Base-by-base conservation (phyloP, 2,329 filamentous ascomycete genomes). In the Penicillium hesseltinei region DNA sequence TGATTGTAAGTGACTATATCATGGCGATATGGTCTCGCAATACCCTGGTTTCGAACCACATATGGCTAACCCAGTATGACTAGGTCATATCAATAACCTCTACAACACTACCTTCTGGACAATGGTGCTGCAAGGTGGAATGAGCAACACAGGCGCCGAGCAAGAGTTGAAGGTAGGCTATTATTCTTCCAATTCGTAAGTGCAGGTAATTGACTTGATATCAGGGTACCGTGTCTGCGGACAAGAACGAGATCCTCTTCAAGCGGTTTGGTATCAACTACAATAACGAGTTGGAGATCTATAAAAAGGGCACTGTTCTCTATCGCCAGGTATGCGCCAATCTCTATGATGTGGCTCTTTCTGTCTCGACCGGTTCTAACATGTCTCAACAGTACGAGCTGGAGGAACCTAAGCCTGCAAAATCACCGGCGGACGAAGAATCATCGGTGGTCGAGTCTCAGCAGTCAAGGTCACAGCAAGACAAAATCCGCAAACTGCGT, bases 61-160 rank as follows among this genome's bases (percentile, higher is more conserved):
- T 19, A 11, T 6, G 11, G 21, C 56, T 62, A 27, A 62, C 19
- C 0, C 9, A 17, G 15, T 4, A 19, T 21, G 11, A 21, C 17
- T 58, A 93, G 90, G 90, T 64, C 94, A 99, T 72, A 96, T 99
- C 67, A 99, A 99, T 75, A 99, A 99, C 69, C 83, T 99, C 5
- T 99, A 97, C 76, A 99, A 99, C 73, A 99, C 94, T 0, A 91
- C 91, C 0, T 97, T 97, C 73, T 99, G 94, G 94, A 81, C 88
- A 0, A 80, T 99, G 67, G 88, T 97, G 23, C 85, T 91, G 62
- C 79, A 85, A 47, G 92, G 90, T 2, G 89, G 88, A 0, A 83
- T 94, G 78, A 87, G 84, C 51, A 84, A 86, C 31, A 88, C 87
- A 50, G 88, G 91, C 57, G 94, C 94, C 0, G 93, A 97, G 72